Evolutionary conservation across 768 basidiomycete genomes (phyloP).

Genomic region (Hypholoma sublateritium): DNA sequence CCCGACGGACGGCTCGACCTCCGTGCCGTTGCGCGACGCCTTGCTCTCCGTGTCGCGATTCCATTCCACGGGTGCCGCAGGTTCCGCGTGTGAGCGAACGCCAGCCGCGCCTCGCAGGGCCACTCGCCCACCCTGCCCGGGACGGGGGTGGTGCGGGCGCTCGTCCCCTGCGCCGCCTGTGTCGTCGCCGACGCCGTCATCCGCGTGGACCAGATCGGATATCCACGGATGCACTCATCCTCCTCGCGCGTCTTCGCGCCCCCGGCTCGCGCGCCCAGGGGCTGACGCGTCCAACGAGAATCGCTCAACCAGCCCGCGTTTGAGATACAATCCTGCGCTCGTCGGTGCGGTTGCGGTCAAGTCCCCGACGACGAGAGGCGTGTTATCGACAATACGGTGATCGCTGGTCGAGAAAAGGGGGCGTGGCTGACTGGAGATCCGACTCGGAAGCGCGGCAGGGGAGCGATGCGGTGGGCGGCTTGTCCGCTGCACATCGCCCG

Average conservation of each 20-base stretch:
- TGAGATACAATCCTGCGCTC: neutral
- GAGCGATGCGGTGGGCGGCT: constrained; percentile 26
- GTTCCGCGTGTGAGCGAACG: constrained; percentile 76
- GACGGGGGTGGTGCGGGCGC: constrained; percentile 4
- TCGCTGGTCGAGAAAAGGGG: constrained; percentile 37
- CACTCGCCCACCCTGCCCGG: constrained; percentile 47
- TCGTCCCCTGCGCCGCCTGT: constrained; percentile 11
- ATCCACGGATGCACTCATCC: neutral
- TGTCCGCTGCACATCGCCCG: constrained; percentile 59
- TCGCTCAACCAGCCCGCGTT: neutral
- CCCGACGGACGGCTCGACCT: constrained; percentile 81
- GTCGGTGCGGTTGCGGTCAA: constrained; percentile 13
- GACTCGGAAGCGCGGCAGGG: neutral
- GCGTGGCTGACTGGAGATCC: neutral
- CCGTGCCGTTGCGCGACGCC: constrained; percentile 88
- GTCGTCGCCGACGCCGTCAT: neutral
- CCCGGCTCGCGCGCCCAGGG: constrained; percentile 35
- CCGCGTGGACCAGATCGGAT: neutral
- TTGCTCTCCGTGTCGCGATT: constrained; percentile 83
- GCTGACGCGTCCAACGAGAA: constrained; percentile 43
- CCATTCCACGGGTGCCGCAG: constrained; percentile 92
- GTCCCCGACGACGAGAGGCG: constrained; percentile 23
- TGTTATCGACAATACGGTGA: constrained; percentile 38
- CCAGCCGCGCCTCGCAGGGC: constrained; percentile 67
- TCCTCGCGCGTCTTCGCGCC: constrained; percentile 2